Evolutionary conservation across 495 filamentous ascomycete genomes (phyloP).

Genomic region (Penicillium mononematosum): DNA sequence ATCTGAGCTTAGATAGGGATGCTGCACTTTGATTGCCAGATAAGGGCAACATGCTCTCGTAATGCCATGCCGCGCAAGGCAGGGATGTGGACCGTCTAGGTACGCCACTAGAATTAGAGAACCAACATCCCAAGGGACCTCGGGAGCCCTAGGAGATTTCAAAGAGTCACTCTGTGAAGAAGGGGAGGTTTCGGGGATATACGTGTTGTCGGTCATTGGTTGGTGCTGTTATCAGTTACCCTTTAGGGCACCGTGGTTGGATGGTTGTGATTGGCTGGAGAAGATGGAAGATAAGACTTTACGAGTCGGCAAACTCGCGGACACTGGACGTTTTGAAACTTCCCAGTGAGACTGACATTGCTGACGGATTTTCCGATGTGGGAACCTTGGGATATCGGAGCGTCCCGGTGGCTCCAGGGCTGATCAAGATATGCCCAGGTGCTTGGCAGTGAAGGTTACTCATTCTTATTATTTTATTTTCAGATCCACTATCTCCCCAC

Average conservation of each 20-base stretch:
- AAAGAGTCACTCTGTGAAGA: background rate
- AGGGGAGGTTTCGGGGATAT: background rate
- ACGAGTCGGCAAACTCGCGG: conserved; percentile 1
- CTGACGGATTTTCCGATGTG: background rate
- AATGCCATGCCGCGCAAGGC: conserved; percentile 4
- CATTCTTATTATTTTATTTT: conserved; percentile 4
- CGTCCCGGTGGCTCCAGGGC: background rate
- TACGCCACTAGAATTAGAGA: background rate
- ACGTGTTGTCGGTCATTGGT: conserved; percentile 2
- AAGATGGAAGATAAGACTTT: conserved; percentile 7
- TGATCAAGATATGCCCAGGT: background rate
- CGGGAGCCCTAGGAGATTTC: background rate
- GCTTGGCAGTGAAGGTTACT: conserved; percentile 2
- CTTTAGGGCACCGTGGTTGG: background rate
- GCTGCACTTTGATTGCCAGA: conserved; percentile 1
- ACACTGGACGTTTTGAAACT: background rate
- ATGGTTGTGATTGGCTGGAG: conserved; percentile 8
- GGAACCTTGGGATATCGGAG: conserved; percentile 5
- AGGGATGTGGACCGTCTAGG: background rate
- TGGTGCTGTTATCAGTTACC: conserved; percentile 11
- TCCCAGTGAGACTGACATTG: background rate
- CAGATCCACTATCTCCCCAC: conserved; percentile 9
- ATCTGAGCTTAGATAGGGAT: conserved; percentile 13
- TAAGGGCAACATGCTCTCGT: conserved; percentile 10
- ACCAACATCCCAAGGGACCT: background rate